phyloP scores from a whole-genome alignment of 495 filamentous ascomycete species.

The Penicillium arizonense region DNA sequence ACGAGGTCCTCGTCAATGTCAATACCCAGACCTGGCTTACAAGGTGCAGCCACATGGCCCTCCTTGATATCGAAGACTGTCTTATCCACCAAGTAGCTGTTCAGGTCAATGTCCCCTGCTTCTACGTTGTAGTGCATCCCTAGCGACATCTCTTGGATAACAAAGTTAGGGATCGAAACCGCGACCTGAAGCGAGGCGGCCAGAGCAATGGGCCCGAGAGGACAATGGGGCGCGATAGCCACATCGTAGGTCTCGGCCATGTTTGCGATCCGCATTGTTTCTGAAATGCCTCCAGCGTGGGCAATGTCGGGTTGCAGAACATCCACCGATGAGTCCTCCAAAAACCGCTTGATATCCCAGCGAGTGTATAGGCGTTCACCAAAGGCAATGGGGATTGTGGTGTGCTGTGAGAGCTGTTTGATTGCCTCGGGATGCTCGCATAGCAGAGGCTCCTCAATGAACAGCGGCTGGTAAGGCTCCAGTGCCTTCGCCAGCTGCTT shows the following conservation, averaged over 20 bases:
- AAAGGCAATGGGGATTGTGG: constrained; percentile 69
- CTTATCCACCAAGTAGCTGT: constrained; percentile 65
- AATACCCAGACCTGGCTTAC: constrained; percentile 69
- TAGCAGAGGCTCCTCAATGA: constrained; percentile 78
- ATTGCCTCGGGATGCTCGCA: constrained; percentile 70
- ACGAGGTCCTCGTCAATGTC: constrained; percentile 71
- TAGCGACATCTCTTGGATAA: constrained; percentile 79
- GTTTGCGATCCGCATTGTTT: constrained; percentile 66
- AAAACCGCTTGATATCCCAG: constrained; percentile 75
- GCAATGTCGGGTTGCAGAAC: constrained; percentile 76
- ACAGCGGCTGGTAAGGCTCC: constrained; percentile 69
- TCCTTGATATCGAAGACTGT: constrained; percentile 63
- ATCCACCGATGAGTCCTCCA: constrained; percentile 68
- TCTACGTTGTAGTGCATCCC: constrained; percentile 79
- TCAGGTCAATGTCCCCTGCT: constrained; percentile 61
- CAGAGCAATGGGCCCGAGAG: constrained; percentile 72
- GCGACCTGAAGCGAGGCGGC: constrained; percentile 73
- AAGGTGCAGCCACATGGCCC: constrained; percentile 64
- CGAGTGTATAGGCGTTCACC: constrained; percentile 73
- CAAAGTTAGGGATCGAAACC: constrained; percentile 67
- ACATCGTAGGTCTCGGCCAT: constrained; percentile 82
- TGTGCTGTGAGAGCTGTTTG: constrained; percentile 61
- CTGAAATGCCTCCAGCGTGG: constrained; percentile 77
- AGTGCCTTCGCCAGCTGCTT: constrained; percentile 74
- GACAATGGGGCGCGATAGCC: constrained; percentile 75